These are phyloP conservation scores for Tricholoma sp. DNA, from an alignment of 768 basidiomycete genomes.

Conservation along the genomic window DNA sequence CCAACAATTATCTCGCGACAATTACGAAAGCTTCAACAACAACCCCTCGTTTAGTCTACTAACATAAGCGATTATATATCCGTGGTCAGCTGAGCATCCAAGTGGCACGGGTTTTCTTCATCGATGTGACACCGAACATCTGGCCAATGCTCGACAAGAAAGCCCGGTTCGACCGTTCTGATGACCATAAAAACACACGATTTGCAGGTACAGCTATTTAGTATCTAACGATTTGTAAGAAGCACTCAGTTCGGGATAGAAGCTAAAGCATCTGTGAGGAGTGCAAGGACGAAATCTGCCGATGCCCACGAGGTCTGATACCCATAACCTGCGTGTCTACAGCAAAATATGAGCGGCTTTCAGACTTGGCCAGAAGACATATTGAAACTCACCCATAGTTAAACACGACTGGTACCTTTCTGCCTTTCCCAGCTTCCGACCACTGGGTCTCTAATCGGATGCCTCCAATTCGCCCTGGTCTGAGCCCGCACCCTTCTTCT, in stretches of 20 bases:
- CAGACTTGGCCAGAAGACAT: background rate
- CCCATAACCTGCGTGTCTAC: slow-evolving; percentile 60
- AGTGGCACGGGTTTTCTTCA: too few relatives aligned
- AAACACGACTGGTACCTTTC: slow-evolving; percentile 44
- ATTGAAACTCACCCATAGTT: slow-evolving; percentile 57
- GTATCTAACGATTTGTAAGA: background rate
- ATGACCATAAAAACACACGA: background rate
- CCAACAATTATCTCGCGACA: too few relatives aligned
- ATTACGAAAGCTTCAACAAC: too few relatives aligned
- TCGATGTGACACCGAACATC: too few relatives aligned
- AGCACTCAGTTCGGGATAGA: background rate
- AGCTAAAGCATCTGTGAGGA: slow-evolving; percentile 35
- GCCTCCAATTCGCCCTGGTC: slow-evolving; percentile 66
- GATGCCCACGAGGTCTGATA: slow-evolving; percentile 68
- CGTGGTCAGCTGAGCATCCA: too few relatives aligned
- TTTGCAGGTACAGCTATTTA: background rate
- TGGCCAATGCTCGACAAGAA: too few relatives aligned
- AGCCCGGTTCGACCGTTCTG: background rate
- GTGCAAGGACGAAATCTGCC: slow-evolving; percentile 43
- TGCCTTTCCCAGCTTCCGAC: slow-evolving; percentile 22
- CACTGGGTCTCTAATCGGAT: slow-evolving; percentile 53
- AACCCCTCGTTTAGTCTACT: too few relatives aligned
- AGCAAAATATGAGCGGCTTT: background rate
- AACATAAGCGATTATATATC: too few relatives aligned
- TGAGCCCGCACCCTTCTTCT: slow-evolving; percentile 54